These are phyloP conservation scores for Thymus quinquecostatus DNA, from an alignment of 257 asterid species.

Conservation along the genomic window DNA sequence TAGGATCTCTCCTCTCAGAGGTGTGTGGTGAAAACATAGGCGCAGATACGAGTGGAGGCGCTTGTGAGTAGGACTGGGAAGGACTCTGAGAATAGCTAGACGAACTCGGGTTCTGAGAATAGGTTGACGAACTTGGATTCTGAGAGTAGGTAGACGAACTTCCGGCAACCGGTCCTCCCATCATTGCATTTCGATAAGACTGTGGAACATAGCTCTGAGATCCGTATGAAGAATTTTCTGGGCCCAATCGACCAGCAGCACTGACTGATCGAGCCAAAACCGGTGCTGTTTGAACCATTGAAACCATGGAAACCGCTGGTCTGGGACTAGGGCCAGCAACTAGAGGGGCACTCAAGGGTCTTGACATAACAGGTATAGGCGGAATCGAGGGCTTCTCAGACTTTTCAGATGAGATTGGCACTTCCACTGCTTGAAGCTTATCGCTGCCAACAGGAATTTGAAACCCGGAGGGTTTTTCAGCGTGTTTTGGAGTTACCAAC, in stretches of 20 bases:
- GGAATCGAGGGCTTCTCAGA: constrained; percentile 48
- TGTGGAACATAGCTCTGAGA: constrained; percentile 62
- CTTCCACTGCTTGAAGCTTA: constrained; percentile 38
- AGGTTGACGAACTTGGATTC: constrained; percentile 47
- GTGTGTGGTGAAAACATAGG: constrained; percentile 51
- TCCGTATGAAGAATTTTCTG: constrained; percentile 54
- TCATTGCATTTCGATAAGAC: constrained; percentile 84
- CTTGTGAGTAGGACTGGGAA: constrained; percentile 48
- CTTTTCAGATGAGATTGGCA: constrained; percentile 45
- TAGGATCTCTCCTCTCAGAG: constrained; percentile 58
- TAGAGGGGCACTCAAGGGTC: constrained; percentile 87
- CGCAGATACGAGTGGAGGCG: constrained; percentile 44
- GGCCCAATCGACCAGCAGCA: constrained; percentile 77
- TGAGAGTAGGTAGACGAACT: constrained; percentile 53
- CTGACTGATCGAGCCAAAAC: constrained; percentile 73
- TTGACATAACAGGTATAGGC: constrained; percentile 57
- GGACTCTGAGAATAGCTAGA: constrained; percentile 51
- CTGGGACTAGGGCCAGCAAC: constrained; percentile 59
- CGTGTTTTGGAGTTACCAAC: constrained; percentile 39
- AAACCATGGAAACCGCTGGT: constrained; percentile 54
- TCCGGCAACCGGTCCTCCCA: constrained; percentile 57
- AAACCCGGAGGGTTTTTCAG: constrained; percentile 38
- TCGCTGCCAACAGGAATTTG: constrained; percentile 35
- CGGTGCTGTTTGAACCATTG: constrained; percentile 61
- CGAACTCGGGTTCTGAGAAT: constrained; percentile 47